Percentiles rank a stretch among this genome's conserved stretches.
Conservation (phyloP, 2,329 filamentous ascomycete species). For the Ascochyta koolunga region DNA sequence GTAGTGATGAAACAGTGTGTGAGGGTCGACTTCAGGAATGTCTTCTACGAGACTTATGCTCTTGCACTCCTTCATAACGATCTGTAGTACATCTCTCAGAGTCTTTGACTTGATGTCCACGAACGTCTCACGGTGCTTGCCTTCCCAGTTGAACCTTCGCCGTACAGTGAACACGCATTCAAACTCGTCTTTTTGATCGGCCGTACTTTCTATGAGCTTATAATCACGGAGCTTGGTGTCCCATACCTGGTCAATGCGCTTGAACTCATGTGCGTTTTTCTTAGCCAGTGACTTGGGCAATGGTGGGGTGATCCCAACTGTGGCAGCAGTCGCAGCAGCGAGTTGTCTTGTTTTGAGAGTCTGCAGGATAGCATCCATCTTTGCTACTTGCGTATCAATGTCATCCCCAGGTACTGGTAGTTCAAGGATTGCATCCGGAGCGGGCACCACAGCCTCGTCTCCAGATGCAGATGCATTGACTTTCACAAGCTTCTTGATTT, state of each 20-base stretch:
- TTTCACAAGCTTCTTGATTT: constrained; percentile 14
- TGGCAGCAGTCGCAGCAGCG: constrained; percentile 16
- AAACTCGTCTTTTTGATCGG: constrained; percentile 71
- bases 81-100: constrained; percentile 72
- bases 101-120: constrained; percentile 87
- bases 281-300: constrained; percentile 28
- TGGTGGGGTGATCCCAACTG: constrained; percentile 17
- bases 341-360: constrained; percentile 26
- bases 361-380: constrained; percentile 18
- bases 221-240: constrained; percentile 58
- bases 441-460: neutral
- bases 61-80: constrained; percentile 77
- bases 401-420: constrained; percentile 16
- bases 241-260: constrained; percentile 69
- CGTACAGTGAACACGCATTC: constrained; percentile 81
- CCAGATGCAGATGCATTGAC: constrained; percentile 14
- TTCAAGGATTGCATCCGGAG: constrained; percentile 3
- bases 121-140: constrained; percentile 74
- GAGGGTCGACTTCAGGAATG: constrained; percentile 66
- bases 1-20: constrained; percentile 66
- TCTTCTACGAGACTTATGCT: constrained; percentile 82
- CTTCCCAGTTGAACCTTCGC: constrained; percentile 82
- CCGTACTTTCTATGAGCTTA: constrained; percentile 70
- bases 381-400: constrained; percentile 23
- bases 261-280: constrained; percentile 63